Evolutionary conservation across 768 basidiomycete species (phyloP).

Genomic region (Termitomyces eurrhizus): DNA sequence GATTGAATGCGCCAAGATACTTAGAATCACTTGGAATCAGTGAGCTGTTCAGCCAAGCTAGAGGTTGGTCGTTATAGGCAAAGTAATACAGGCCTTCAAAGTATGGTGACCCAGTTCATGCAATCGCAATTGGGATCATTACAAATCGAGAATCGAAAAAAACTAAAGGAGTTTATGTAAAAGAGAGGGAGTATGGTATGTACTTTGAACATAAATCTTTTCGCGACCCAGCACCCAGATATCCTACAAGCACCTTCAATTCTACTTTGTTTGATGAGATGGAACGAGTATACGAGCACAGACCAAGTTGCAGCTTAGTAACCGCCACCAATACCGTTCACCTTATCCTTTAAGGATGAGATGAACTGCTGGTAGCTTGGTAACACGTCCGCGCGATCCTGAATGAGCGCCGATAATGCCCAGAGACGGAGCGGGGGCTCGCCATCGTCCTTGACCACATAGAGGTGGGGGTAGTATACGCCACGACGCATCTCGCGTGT

Average conservation of each 20-base stretch:
- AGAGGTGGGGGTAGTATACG: slow-evolving; percentile 90
- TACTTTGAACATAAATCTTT: slow-evolving; percentile 15
- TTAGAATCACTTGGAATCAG: too few relatives aligned
- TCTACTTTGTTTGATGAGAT: not conserved
- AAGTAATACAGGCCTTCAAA: not conserved
- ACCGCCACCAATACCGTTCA: slow-evolving; percentile 21
- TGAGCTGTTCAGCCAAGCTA: not conserved
- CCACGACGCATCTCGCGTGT: slow-evolving; percentile 92
- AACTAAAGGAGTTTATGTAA: not conserved
- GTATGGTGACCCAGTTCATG: not conserved
- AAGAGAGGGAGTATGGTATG: slow-evolving; percentile 14
- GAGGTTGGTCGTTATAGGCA: not conserved
- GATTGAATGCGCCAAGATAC: too few relatives aligned
- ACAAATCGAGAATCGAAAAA: slow-evolving; percentile 13
- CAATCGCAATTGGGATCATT: not conserved
- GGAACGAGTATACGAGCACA: not conserved
- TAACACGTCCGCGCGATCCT: slow-evolving; percentile 91
- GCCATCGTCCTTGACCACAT: slow-evolving; percentile 97
- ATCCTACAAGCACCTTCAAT: slow-evolving; percentile 12
- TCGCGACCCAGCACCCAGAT: slow-evolving; percentile 4
- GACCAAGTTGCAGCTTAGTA: slow-evolving; percentile 10
- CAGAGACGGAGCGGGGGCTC: slow-evolving; percentile 92
- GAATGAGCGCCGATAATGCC: slow-evolving; percentile 86
- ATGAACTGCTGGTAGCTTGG: slow-evolving; percentile 98
- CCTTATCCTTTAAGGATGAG: slow-evolving; percentile 78